phyloP scores from a whole-genome alignment of 306 rosid species.

The Fragaria nilgerrensis region DNA sequence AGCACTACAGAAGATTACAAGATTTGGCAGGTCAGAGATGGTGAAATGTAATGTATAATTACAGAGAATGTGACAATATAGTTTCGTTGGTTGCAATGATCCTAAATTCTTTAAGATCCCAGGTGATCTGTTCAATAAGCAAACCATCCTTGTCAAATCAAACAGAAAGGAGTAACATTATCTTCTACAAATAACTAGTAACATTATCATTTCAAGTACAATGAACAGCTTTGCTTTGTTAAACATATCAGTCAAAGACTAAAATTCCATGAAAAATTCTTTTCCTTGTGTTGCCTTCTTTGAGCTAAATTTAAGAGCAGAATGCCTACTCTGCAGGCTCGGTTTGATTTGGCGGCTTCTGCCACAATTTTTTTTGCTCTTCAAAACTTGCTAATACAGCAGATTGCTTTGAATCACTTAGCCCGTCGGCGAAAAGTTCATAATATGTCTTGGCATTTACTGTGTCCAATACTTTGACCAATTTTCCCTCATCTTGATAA shows the following conservation, averaged over 20 bases:
- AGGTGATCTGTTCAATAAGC: neutral
- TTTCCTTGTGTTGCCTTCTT: neutral
- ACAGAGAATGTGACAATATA: neutral
- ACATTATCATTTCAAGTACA: neutral
- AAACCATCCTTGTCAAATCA: neutral
- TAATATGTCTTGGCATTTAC: conserved; percentile 43
- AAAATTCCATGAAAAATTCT: conserved; percentile 4
- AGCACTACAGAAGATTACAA: too few relatives aligned
- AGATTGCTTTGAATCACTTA: conserved; percentile 51
- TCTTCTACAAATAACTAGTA: neutral
- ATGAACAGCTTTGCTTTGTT: neutral
- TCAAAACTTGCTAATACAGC: conserved; percentile 70
- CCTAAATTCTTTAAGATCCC: neutral
- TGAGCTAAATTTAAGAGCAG: conserved; percentile 9
- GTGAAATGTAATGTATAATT: neutral
- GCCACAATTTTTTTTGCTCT: conserved; percentile 62
- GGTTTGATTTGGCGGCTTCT: conserved; percentile 29
- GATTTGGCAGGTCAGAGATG: neutral
- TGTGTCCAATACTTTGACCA: conserved; percentile 49
- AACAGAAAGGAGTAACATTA: neutral
- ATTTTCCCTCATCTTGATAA: conserved; percentile 46
- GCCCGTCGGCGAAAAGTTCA: conserved; percentile 44
- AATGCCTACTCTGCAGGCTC: conserved; percentile 9
- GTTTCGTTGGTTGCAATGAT: neutral
- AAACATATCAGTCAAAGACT: neutral